A percentile compares a stretch with the other conserved stretches of the same genome.
phyloP scores from a whole-genome alignment of 2,329 filamentous ascomycete species.

The Xylaria sp. region DNA sequence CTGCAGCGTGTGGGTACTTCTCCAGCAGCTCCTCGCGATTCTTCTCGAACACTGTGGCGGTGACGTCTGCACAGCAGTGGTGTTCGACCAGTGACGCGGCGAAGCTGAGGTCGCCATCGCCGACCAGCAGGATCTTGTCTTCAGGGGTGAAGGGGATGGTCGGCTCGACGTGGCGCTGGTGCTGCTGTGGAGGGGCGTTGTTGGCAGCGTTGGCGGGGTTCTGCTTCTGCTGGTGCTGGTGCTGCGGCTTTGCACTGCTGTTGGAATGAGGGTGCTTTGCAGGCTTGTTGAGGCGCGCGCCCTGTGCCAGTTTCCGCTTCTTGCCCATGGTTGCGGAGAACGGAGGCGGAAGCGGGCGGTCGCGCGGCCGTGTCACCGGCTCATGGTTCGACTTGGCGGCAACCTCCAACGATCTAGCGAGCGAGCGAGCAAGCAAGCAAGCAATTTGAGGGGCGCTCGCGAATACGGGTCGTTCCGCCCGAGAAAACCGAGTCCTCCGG shows the following conservation, averaged over 20 bases:
- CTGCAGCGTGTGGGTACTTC: slow-evolving; percentile 79
- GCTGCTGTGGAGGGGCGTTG: slow-evolving; percentile 33
- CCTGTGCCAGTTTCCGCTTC: slow-evolving; percentile 49
- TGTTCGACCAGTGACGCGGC: slow-evolving; percentile 72
- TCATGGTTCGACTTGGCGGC: slow-evolving; percentile 37
- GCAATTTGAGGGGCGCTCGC: slow-evolving; percentile 1
- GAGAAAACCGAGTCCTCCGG: slow-evolving; percentile 7
- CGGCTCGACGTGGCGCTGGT: slow-evolving; percentile 53
- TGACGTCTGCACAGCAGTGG: slow-evolving; percentile 73
- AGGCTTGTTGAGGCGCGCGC: slow-evolving; percentile 35
- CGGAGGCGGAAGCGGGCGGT: slow-evolving; percentile 9
- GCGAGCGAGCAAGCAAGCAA: slow-evolving; percentile 4
- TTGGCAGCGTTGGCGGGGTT: slow-evolving; percentile 1
- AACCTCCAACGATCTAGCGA: not conserved
- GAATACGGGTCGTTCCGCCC: slow-evolving; percentile 8
- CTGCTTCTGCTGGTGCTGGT: slow-evolving; percentile 19
- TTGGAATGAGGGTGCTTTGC: slow-evolving; percentile 30
- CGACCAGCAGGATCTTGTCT: slow-evolving; percentile 78
- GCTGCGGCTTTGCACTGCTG: slow-evolving; percentile 31
- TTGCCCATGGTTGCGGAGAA: slow-evolving; percentile 56
- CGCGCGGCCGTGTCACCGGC: slow-evolving; percentile 34
- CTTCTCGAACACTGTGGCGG: slow-evolving; percentile 75
- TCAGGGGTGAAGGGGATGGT: slow-evolving; percentile 74
- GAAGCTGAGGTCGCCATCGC: slow-evolving; percentile 85
- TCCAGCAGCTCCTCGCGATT: slow-evolving; percentile 64